phyloP scores from a whole-genome alignment of 2,329 filamentous ascomycete species.

The Madurella mycetomatis region DNA sequence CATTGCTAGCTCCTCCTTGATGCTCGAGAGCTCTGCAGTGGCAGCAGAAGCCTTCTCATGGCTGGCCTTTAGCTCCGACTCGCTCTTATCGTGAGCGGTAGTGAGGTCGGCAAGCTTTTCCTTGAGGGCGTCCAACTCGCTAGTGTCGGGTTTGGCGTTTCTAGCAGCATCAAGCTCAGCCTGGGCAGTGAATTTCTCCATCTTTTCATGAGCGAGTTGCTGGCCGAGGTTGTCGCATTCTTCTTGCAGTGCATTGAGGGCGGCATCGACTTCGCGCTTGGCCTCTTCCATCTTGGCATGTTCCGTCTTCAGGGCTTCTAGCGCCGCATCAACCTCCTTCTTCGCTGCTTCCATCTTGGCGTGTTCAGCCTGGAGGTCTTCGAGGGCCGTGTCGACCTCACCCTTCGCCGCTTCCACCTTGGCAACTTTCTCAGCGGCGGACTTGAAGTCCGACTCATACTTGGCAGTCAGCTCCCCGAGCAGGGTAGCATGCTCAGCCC shows the following conservation, averaged over 20 bases:
- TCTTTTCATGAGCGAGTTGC: slow-evolving; percentile 56
- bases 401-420: slow-evolving; percentile 35
- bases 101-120: slow-evolving; percentile 47
- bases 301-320: slow-evolving; percentile 35
- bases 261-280: slow-evolving; percentile 33
- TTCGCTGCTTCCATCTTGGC: slow-evolving; percentile 39
- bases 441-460: slow-evolving; percentile 29
- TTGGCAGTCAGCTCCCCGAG: slow-evolving; percentile 43
- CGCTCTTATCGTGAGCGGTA: slow-evolving; percentile 42
- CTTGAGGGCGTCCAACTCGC: slow-evolving; percentile 49
- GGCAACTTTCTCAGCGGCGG: slow-evolving; percentile 33
- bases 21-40: slow-evolving; percentile 34
- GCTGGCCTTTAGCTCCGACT: slow-evolving; percentile 33
- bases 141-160: slow-evolving; percentile 53
- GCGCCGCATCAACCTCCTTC: slow-evolving; percentile 41
- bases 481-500: slow-evolving; percentile 33
- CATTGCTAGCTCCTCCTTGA: slow-evolving; percentile 44
- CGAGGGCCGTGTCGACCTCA: slow-evolving; percentile 36
- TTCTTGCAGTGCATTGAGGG: slow-evolving; percentile 35
- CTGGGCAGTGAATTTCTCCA: slow-evolving; percentile 54
- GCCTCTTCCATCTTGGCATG: slow-evolving; percentile 41
- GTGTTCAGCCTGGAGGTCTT: slow-evolving; percentile 38
- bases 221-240: slow-evolving; percentile 48
- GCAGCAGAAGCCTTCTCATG: slow-evolving; percentile 32
- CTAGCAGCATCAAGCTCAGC: slow-evolving; percentile 57